phyloP scores from a whole-genome alignment of 192 early-diverging fungal species.

The Neocallimastix lanati region DNA sequence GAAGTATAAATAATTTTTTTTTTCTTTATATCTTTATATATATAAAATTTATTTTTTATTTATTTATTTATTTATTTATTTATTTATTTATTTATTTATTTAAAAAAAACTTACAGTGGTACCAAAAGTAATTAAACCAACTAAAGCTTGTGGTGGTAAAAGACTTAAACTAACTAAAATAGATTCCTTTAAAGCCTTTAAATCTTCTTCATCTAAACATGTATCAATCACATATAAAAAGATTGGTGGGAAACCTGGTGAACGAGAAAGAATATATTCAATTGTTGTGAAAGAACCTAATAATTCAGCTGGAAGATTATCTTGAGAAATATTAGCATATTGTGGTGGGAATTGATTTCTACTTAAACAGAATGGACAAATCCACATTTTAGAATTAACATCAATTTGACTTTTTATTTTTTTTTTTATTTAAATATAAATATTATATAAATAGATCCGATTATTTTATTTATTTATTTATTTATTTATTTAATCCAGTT shows the following conservation, averaged over 20 bases:
- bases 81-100: too few species aligned
- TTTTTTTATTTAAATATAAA: too few species aligned
- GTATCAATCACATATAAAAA: slow-evolving; percentile 96
- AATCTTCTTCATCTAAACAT: slow-evolving; percentile 83
- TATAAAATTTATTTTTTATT: too few species aligned
- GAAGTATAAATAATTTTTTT: too few species aligned
- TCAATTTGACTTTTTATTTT: slow-evolving; percentile 92
- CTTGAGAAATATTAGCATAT: slow-evolving; percentile 83
- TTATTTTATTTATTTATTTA: too few species aligned
- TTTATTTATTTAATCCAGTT: too few species aligned
- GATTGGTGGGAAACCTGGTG: slow-evolving; percentile 58
- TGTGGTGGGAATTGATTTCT: slow-evolving; percentile 94
- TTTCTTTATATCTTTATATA: too few species aligned
- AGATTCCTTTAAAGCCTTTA: slow-evolving; percentile 89
- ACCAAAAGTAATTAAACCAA: slow-evolving; percentile 91
- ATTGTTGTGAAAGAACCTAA: slow-evolving; percentile 82
- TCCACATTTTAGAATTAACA: slow-evolving; percentile 87
- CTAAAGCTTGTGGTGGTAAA: slow-evolving; percentile 75
- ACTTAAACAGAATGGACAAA: slow-evolving; percentile 92
- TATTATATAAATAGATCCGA: too few species aligned
- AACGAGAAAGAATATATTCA: slow-evolving; percentile 80
- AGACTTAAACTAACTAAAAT: slow-evolving; percentile 77
- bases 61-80: too few species aligned
- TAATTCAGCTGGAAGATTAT: slow-evolving; percentile 84
- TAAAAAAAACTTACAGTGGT: slow-evolving; percentile 69